Base-by-base conservation (phyloP, 2,329 filamentous ascomycete genomes). In the Pyrenochaeta sp. region DNA sequence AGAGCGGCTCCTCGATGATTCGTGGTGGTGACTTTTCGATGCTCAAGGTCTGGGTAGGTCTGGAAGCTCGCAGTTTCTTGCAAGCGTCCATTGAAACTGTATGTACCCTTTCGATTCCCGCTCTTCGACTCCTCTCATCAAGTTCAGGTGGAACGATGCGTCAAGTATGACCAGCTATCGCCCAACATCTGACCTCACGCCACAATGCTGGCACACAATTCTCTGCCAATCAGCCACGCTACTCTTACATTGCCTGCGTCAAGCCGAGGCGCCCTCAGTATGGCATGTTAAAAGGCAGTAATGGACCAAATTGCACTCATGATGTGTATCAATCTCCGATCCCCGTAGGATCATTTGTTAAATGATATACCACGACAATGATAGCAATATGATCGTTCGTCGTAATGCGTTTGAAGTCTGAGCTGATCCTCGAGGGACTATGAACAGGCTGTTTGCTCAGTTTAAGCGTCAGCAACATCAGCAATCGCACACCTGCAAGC, bases 81-180 rank as follows among this genome's bases (percentile, higher is more conserved):
- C 91, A 96, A 77, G 91, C 91, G 39, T 96, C 91, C 60, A 86
- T 96, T 48, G 92, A 96, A 72, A 92, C 92, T 75, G 90, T 92
- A 74, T 82, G 87, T 83, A 35, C 14, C 37, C 18, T 29, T 18
- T 27, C 23, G 2, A 18, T n/a, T 27, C 10, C 15, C 31, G 14
- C 33, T 23, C 11, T 11, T 41, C 42, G 4, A 42, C n/a, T 43
- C 27, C 7, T 3, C 53, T 63, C 41, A 67, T 27, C 15, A 29
- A 12, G 7, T 18, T 20, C 31, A 90, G 88, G 90, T 94, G 30
- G 92, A 97, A 76, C 84, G 86, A 69, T 96, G 91, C 73, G 93
- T 97, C 67, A 95, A 93, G 73, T 96, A 94, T 64, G 92, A 97
- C 76, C 83, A 91, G 60, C 79, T 97, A 56, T 91, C 91, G 43